Evolutionary conservation across 371 early-diverging fungal genomes (phyloP), one percentile per base, ranked within the genome.

Genomic region (Mortierella sp.): DNA sequence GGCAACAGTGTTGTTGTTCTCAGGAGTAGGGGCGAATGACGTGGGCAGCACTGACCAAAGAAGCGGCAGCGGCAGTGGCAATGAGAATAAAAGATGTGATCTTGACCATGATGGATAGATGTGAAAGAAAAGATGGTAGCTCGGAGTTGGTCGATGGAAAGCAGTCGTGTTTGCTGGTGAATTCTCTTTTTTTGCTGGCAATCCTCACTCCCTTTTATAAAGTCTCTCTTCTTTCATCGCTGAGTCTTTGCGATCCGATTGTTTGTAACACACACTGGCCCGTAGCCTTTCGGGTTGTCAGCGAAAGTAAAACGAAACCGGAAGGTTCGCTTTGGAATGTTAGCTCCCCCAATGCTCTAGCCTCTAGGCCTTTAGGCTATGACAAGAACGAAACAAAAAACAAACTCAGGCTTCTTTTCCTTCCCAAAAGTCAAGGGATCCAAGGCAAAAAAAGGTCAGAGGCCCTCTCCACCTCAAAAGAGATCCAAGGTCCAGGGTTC

Each of bases 71-170:
- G 19, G 37, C 40, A 31, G 31, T 31, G 22, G 61, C 37, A 31
- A 61, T 19, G 37, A 61, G 61, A 44, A 47, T 19, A 45, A 66
- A 44, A 9, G 66, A 47, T 0, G 37, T 41, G 31, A 66, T 19
- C n/a, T 66, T 66, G 47, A 47, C 66, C 66, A 66, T 66, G 37
- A 6, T 66, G 47, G 22, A 47, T 63, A 34, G 34, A 41, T 10
- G 43, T 16, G 41, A 34, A 26, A 41, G 40, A 13, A 47, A 66
- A 31, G 9, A 0, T 31, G 16, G 22, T 5, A 5, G 47, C 45
- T 13, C 8, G 31, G 13, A 0, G n/a, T 44, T 31, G 66, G 29
- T 8, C 45, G 65, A 19, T 34, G 37, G 34, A 22, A 61, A 22
- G 37, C 34, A 34, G 61, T 37, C 22, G 31, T 55, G 5, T 29